Conservation (phyloP, 2,329 filamentous ascomycete species). For the Ophiocordyceps sinensis region DNA sequence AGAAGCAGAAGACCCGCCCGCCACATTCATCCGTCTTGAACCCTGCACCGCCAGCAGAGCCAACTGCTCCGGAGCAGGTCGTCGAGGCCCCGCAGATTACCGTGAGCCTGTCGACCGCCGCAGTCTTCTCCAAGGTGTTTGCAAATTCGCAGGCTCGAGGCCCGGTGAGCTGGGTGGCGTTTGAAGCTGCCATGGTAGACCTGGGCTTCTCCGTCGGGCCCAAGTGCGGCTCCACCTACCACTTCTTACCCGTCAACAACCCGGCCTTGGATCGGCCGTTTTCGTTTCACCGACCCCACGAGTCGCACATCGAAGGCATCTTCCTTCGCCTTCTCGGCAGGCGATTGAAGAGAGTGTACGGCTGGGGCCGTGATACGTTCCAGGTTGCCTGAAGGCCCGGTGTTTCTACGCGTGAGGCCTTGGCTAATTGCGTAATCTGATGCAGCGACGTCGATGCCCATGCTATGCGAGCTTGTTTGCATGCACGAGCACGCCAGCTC, state of each 20-base stretch:
- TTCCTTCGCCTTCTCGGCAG: not conserved
- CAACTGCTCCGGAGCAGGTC: not conserved
- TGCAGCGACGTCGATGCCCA: no score
- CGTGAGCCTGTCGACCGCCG: not conserved
- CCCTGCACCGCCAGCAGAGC: not conserved
- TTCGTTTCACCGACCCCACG: not conserved
- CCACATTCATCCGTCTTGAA: not conserved
- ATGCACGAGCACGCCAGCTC: no score
- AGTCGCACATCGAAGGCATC: not conserved
- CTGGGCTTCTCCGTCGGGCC: not conserved
- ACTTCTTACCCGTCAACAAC: not conserved
- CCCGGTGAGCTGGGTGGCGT: not conserved
- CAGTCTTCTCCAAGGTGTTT: not conserved
- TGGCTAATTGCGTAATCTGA: no score
- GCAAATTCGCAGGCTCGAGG: not conserved
- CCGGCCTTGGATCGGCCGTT: not conserved
- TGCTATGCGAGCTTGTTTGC: no score
- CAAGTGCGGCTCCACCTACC: not conserved
- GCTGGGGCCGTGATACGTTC: not conserved
- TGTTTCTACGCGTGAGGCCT: not conserved
- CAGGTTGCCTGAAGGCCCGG: not conserved
- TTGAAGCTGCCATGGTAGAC: not conserved
- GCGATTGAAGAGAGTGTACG: not conserved
- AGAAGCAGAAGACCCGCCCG: not conserved
- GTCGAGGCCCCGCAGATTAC: not conserved